Evolutionary conservation across 1,284 basidiomycete genomes (phyloP), one percentile per base, ranked within the genome.

Genomic region (Ustilago xerochloae): DNA sequence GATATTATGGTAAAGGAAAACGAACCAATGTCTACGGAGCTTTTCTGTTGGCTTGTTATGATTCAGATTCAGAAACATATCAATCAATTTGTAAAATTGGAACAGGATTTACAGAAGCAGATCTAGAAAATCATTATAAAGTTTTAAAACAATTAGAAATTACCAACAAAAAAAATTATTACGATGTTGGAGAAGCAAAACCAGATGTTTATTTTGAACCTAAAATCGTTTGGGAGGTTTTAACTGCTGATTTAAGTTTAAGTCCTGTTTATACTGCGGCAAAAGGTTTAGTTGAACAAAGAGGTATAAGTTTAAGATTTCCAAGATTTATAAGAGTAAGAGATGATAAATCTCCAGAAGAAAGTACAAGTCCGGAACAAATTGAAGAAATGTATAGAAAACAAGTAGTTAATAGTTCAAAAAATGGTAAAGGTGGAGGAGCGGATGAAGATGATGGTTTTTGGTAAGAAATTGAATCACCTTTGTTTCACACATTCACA

Each of bases 211-310:
- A 68, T 53, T 84, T 84, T 53, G 81, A 83, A 41, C 72, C 81
- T 12, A 75, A 78, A 50, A 53, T 97, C 18, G 93, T 99, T 1
- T 99, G 96, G 95, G 97, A 99, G 86, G 95, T 99, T 30, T 88
- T 99, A 79, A 93, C 96, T 0, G 97, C 97, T 6, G 97, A 99
- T 87, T 85, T 99, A 78, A 97, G 93, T 85, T 86, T 99, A 6
- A 97, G 94, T 86, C 97, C 97, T 0, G 89, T 99, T 29, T 99
- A 99, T 84, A 93, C 93, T 6, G 97, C 97, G 5, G 97, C 93
- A n/a, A 92, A 94, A 84, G 96, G 96, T 70, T 30, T 73, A 24
- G 63, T 83, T 13, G 81, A 83, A 16, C 58, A 65, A 51, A 70
- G 81, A 4, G 82, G 96, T 0, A 93, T 99, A 78, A 97, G 94